These are phyloP conservation scores for Arthrobotrys pseudoclavata DNA, from an alignment of 2,329 filamentous ascomycete genomes.

Conservation along the genomic window DNA sequence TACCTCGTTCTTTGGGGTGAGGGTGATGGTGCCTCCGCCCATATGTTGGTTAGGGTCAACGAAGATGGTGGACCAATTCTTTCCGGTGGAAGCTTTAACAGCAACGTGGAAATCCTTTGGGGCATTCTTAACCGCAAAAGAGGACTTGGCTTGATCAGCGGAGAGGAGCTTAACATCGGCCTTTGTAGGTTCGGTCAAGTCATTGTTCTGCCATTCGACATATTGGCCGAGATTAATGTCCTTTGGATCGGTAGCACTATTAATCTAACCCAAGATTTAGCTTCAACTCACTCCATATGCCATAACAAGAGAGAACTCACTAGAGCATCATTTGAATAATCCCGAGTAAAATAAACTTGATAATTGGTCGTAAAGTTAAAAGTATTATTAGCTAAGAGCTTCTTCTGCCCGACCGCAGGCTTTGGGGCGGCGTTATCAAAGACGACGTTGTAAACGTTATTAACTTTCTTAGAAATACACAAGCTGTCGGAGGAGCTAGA, in stretches of 20 bases:
- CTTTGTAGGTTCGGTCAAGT: slow-evolving; percentile 9
- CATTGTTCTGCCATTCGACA: slow-evolving; percentile 25
- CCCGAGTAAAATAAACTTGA: slow-evolving; percentile 20
- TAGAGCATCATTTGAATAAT: slow-evolving; percentile 18
- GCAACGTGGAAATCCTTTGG: slow-evolving; percentile 21
- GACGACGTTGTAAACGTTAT: slow-evolving; percentile 29
- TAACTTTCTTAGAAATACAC: slow-evolving; percentile 33
- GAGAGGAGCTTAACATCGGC: slow-evolving; percentile 13
- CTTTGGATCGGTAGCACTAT: slow-evolving; percentile 16
- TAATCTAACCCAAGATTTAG: slow-evolving; percentile 3
- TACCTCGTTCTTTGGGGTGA: slow-evolving; percentile 38
- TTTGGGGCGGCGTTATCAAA: slow-evolving; percentile 19
- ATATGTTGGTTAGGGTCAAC: slow-evolving; percentile 29
- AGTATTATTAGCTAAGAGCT: slow-evolving; percentile 18
- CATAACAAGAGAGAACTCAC: not conserved
- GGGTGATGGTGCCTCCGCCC: slow-evolving; percentile 12
- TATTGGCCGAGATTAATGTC: slow-evolving; percentile 23
- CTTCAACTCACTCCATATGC: not conserved
- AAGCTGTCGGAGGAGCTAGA: slow-evolving; percentile 13
- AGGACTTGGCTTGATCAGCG: slow-evolving; percentile 2
- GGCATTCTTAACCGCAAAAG: slow-evolving; percentile 34
- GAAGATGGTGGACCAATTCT: slow-evolving; percentile 17
- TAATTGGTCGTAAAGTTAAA: slow-evolving; percentile 13
- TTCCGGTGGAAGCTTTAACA: slow-evolving; percentile 27
- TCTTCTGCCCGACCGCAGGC: slow-evolving; percentile 22